Percentiles rank a stretch among this genome's conserved stretches.
Conservation (phyloP, 352 stramenopile species). For the Globisporangium recalcitrans region DNA sequence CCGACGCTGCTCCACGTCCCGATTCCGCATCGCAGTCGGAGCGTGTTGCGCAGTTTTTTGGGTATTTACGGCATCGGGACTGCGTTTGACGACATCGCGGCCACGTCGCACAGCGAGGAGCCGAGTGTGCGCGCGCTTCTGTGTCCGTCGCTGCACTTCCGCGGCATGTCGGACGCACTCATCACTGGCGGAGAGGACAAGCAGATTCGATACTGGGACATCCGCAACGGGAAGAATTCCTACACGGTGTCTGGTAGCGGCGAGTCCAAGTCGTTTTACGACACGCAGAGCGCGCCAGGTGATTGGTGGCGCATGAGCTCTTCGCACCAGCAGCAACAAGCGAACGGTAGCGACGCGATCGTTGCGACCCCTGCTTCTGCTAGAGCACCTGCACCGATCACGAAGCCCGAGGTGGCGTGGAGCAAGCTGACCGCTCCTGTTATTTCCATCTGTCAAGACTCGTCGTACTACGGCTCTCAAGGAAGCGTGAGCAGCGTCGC, state of each 20-base stretch:
- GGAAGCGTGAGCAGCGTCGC: constrained; percentile 40
- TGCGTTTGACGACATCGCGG: constrained; percentile 79
- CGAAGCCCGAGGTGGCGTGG: constrained; percentile 84
- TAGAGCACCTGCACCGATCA: constrained; percentile 31
- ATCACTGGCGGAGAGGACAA: constrained; percentile 94
- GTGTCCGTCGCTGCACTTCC: constrained; percentile 85
- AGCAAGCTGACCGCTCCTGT: constrained; percentile 79
- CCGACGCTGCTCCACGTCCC: constrained; percentile 70
- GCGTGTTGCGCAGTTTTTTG: constrained; percentile 68
- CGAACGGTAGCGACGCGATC: constrained; percentile 25
- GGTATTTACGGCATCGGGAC: constrained; percentile 78
- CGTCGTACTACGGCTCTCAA: constrained; percentile 56
- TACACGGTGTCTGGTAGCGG: constrained; percentile 90
- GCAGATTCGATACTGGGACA: constrained; percentile 97
- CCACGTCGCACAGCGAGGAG: constrained; percentile 65
- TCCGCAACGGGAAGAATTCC: constrained; percentile 90
- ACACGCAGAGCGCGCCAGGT: constrained; percentile 65
- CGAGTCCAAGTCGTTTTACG: constrained; percentile 84
- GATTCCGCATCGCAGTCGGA: constrained; percentile 68
- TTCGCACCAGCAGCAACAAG: constrained; percentile 28
- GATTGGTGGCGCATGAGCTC: constrained; percentile 85
- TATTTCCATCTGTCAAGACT: constrained; percentile 84
- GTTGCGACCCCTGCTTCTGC: constrained; percentile 12
- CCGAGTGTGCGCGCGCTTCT: constrained; percentile 83
- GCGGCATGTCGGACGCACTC: constrained; percentile 75